These are phyloP conservation scores for Trichomonascaceae sp. DNA, from an alignment of 1,139 yeast genomes.

Conservation along the genomic window DNA sequence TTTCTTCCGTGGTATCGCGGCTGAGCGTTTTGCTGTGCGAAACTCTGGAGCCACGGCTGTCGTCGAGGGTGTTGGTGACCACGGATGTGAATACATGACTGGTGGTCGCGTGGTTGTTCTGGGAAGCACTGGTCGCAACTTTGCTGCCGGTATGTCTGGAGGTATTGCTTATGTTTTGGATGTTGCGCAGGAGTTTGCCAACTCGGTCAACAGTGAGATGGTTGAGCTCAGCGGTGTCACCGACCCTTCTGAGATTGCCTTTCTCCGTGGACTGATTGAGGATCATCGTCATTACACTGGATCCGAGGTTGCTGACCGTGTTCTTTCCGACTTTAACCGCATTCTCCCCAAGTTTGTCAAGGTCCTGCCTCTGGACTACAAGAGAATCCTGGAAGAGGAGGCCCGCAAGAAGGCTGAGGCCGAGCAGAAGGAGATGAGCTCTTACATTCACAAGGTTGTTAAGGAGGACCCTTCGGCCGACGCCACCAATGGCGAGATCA, in stretches of 20 bases:
- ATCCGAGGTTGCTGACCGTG: slow-evolving; percentile 76
- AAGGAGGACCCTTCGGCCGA: slow-evolving; percentile 76
- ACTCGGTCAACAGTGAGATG: slow-evolving; percentile 68
- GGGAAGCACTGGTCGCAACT: slow-evolving; percentile 86
- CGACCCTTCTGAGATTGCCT: slow-evolving; percentile 90
- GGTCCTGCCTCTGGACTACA: slow-evolving; percentile 86
- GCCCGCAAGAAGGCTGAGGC: slow-evolving; percentile 55
- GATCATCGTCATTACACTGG: slow-evolving; percentile 93
- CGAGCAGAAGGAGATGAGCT: slow-evolving; percentile 35
- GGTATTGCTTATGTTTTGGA: slow-evolving; percentile 96
- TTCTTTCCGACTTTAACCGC: slow-evolving; percentile 77
- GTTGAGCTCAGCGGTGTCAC: slow-evolving; percentile 66
- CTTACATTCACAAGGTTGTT: slow-evolving; percentile 44
- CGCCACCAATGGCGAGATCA: slow-evolving; percentile 73
- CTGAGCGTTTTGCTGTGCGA: slow-evolving; percentile 96
- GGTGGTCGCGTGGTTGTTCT: slow-evolving; percentile 95
- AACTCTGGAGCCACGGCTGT: slow-evolving; percentile 97
- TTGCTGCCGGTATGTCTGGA: slow-evolving; percentile 99
- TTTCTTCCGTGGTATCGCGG: slow-evolving; percentile 92
- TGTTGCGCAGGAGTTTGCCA: slow-evolving; percentile 82
- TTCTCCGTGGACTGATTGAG: slow-evolving; percentile 83
- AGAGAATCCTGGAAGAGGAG: slow-evolving; percentile 75
- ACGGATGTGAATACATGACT: slow-evolving; percentile 98
- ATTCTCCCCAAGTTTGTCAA: slow-evolving; percentile 82
- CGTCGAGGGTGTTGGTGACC: slow-evolving; percentile 96